phyloP scores from a whole-genome alignment of 176 grass and related monocot genomes.

The Raddia distichophylla region DNA sequence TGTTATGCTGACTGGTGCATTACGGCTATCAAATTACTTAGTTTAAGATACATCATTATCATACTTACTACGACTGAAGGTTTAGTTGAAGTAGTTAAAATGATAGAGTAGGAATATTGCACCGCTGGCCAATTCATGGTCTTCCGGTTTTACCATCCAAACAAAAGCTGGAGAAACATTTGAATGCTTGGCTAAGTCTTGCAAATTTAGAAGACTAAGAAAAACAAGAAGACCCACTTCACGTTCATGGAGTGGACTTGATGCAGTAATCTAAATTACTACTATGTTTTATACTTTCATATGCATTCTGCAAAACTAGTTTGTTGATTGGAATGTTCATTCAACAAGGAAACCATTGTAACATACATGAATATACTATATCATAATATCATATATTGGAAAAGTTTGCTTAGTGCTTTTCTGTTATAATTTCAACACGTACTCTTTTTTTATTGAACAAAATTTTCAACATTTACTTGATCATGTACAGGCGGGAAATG shows the following conservation, averaged over 20 bases:
- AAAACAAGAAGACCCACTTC: neutral
- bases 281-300: neutral
- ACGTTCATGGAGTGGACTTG: neutral
- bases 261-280: neutral
- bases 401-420: conserved; percentile 14
- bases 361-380: neutral
- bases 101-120: neutral
- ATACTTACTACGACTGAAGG: neutral
- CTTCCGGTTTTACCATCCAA: neutral
- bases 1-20: conserved; percentile 6
- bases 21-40: conserved; percentile 20
- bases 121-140: neutral
- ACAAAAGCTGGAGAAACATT: neutral
- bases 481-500: conserved; percentile 76
- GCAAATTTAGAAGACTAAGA: conserved; percentile 30
- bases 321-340: neutral
- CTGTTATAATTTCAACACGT: conserved; percentile 24
- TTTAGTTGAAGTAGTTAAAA: conserved; percentile 6
- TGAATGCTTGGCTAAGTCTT: conserved; percentile 14
- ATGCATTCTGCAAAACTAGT: conserved; percentile 3
- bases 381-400: neutral
- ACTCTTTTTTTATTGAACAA: too few species aligned
- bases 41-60: neutral
- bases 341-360: neutral
- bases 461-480: neutral